Evolutionary conservation across 768 basidiomycete genomes (phyloP).

Genomic region (Chiua virens): DNA sequence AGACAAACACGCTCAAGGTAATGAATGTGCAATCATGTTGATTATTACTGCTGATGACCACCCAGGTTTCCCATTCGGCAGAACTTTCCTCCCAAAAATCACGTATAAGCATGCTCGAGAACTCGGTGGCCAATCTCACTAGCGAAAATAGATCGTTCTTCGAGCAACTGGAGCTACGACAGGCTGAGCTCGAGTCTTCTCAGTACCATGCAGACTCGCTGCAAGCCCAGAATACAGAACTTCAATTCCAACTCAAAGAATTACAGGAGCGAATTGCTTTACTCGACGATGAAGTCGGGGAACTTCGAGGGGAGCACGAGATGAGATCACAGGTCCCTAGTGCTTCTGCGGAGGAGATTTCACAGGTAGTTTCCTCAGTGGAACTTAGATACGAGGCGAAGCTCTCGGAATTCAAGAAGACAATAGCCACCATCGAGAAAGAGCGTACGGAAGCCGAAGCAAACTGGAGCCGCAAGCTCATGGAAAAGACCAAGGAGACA

Average conservation of each 20-base stretch:
- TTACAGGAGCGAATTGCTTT: constrained; percentile 67
- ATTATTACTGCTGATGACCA: constrained; percentile 4
- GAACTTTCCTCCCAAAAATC: constrained; percentile 61
- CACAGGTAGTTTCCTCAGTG: constrained; percentile 69
- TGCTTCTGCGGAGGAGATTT: constrained; percentile 59
- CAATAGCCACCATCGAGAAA: constrained; percentile 64
- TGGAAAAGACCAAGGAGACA: constrained; percentile 73
- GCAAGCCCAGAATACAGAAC: constrained; percentile 77
- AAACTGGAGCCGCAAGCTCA: constrained; percentile 84
- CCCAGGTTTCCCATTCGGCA: constrained; percentile 65
- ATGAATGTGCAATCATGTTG: constrained; percentile 6
- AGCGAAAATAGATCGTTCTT: constrained; percentile 80
- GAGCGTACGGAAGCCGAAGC: constrained; percentile 88
- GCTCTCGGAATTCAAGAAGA: constrained; percentile 67
- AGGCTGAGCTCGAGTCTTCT: constrained; percentile 87
- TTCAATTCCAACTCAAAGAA: constrained; percentile 86
- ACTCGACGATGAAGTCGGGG: constrained; percentile 69
- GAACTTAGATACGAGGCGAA: constrained; percentile 78
- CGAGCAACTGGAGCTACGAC: constrained; percentile 82
- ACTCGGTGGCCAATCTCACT: constrained; percentile 64
- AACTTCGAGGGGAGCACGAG: constrained; percentile 61
- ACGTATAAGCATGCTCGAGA: constrained; percentile 69
- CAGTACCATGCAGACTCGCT: constrained; percentile 73
- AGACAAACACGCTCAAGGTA: constrained; percentile 74
- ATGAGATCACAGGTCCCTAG: constrained; percentile 42